Conservation (phyloP, 352 stramenopile species). For the Phytophthora meadii region DNA sequence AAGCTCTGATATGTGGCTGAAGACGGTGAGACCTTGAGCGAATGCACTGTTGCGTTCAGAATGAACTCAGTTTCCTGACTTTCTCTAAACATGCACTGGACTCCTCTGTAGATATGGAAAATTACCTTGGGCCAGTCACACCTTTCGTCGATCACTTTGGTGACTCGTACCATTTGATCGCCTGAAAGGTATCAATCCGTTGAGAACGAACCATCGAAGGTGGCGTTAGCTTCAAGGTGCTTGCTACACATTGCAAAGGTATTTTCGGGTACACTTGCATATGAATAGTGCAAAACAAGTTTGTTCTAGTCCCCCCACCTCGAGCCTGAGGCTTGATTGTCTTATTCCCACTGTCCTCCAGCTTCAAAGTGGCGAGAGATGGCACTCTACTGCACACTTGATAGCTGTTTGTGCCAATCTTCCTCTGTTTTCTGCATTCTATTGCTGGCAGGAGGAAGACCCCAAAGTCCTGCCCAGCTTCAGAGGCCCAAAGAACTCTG, state of each 20-base stretch:
- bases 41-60: conserved; percentile 25
- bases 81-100: conserved; percentile 26
- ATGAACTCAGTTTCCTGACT: conserved; percentile 30
- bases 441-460: conserved; percentile 37
- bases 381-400: conserved; percentile 19
- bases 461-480: conserved; percentile 11
- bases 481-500: conserved; percentile 34
- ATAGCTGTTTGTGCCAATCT: conserved; percentile 24
- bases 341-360: conserved; percentile 15
- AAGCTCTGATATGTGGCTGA: conserved; percentile 52
- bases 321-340: conserved; percentile 4
- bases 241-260: neutral
- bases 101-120: conserved; percentile 13
- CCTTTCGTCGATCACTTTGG: neutral
- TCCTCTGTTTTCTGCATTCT: conserved; percentile 35
- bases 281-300: conserved; percentile 27
- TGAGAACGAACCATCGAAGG: neutral
- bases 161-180: too few relatives aligned
- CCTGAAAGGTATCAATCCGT: too few relatives aligned
- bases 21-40: conserved; percentile 18
- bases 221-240: conserved; percentile 14
- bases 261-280: conserved; percentile 8
- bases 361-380: conserved; percentile 24
- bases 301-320: neutral
- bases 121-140: conserved; percentile 4